These are phyloP conservation scores for Aspergillus neotritici DNA, from an alignment of 2,329 filamentous ascomycete genomes.

Conservation along the genomic window DNA sequence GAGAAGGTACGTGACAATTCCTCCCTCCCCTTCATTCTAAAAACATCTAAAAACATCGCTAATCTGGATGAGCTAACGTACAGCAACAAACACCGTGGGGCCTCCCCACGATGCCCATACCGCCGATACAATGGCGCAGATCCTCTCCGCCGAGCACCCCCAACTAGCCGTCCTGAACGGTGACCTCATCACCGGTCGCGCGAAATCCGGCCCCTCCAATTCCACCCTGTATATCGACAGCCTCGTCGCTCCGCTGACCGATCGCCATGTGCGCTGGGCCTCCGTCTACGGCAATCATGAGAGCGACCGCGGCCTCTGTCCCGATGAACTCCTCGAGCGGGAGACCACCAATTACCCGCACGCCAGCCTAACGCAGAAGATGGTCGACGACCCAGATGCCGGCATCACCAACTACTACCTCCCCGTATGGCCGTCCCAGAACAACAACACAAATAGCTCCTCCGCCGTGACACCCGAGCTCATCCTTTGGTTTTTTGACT, in stretches of 20 bases:
- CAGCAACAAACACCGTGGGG: conserved; percentile 26
- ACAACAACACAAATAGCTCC: too few relatives aligned
- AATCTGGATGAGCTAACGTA: background rate
- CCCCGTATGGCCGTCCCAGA: conserved; percentile 40
- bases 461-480: conserved; percentile 30
- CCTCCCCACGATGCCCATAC: conserved; percentile 51
- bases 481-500: conserved; percentile 69
- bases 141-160: conserved; percentile 54
- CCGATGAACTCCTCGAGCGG: conserved; percentile 36
- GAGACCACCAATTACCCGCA: conserved; percentile 34
- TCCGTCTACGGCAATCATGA: conserved; percentile 70
- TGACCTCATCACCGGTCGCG: conserved; percentile 65
- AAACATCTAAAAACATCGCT: too few relatives aligned
- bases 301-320: conserved; percentile 53
- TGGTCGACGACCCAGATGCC: conserved; percentile 33
- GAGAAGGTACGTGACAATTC: conserved; percentile 48
- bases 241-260: conserved; percentile 54
- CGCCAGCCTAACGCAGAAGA: conserved; percentile 38
- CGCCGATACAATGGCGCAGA: conserved; percentile 50
- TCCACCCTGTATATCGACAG: conserved; percentile 54
- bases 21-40: conserved; percentile 1
- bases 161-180: conserved; percentile 65
- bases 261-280: conserved; percentile 55
- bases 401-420: conserved; percentile 54
- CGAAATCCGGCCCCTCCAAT: conserved; percentile 47